phyloP scores from a whole-genome alignment of 2,329 filamentous ascomycete species.

The Aaosphaeria arxii region DNA sequence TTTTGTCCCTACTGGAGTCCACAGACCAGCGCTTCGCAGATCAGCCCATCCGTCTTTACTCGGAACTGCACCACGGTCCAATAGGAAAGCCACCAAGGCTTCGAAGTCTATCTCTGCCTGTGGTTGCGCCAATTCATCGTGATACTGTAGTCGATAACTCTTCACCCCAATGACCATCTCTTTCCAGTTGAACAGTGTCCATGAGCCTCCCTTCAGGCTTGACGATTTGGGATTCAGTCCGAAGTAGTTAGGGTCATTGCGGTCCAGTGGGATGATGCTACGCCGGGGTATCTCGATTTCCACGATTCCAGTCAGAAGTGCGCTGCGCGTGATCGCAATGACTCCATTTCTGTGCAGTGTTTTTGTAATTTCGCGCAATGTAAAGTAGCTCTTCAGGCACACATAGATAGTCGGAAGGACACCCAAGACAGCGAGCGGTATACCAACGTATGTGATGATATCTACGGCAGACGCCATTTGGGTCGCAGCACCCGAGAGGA shows the following conservation, averaged over 20 bases:
- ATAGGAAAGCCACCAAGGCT: constrained; percentile 59
- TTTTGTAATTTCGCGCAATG: constrained; percentile 59
- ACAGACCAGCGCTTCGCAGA: constrained; percentile 19
- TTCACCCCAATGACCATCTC: constrained; percentile 61
- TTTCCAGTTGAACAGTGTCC: constrained; percentile 66
- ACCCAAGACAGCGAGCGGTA: constrained; percentile 59
- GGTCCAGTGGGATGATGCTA: constrained; percentile 60
- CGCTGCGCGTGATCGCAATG: constrained; percentile 58
- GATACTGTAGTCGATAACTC: constrained; percentile 63
- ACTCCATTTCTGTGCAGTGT: constrained; percentile 57
- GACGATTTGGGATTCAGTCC: constrained; percentile 51
- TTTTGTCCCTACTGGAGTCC: constrained; percentile 27
- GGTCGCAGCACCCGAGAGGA: too few species aligned
- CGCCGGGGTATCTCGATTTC: constrained; percentile 65
- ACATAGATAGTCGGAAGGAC: constrained; percentile 67
- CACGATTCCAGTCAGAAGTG: constrained; percentile 64
- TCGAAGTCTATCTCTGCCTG: constrained; percentile 55
- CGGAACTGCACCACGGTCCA: constrained; percentile 57
- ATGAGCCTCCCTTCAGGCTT: constrained; percentile 58
- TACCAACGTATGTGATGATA: constrained; percentile 28
- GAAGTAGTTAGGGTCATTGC: constrained; percentile 60
- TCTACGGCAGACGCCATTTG: constrained; percentile 11
- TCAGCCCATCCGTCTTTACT: constrained; percentile 17
- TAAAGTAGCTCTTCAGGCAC: constrained; percentile 58
- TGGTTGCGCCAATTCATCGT: constrained; percentile 46